Evolutionary conservation across 2,329 filamentous ascomycete species (phyloP).

Genomic region (Neonectria coccinea): DNA sequence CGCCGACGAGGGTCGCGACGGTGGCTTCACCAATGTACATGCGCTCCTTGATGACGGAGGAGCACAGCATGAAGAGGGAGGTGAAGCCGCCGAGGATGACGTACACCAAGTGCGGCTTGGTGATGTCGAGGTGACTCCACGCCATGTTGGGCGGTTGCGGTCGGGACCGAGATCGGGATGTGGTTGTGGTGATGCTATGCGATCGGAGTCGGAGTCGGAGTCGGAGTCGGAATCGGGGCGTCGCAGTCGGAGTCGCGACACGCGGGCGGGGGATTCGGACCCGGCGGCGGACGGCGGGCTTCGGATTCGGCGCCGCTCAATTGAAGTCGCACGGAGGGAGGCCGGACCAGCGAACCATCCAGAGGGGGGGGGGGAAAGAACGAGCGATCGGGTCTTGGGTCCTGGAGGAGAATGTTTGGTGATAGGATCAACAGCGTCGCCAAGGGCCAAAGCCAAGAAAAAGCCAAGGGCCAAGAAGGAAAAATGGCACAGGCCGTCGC

Average conservation of each 20-base stretch:
- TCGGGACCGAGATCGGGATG: slow-evolving; percentile 7
- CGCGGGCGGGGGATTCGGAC: slow-evolving; percentile 14
- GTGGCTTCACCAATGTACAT: slow-evolving; percentile 99
- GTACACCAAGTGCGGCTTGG: slow-evolving; percentile 96
- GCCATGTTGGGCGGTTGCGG: slow-evolving; percentile 65
- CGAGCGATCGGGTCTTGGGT: not conserved
- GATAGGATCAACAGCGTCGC: not conserved
- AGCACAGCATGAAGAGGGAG: slow-evolving; percentile 97
- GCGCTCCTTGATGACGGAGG: slow-evolving; percentile 97
- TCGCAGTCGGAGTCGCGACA: slow-evolving; percentile 6
- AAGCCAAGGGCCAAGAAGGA: slow-evolving; percentile 8
- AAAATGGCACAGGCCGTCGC: slow-evolving; percentile 43
- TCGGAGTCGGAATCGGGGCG: slow-evolving; percentile 9
- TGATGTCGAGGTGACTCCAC: slow-evolving; percentile 86
- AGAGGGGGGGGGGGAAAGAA: slow-evolving; percentile 10
- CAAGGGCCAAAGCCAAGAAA: slow-evolving; percentile 28
- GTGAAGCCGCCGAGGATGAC: slow-evolving; percentile 98
- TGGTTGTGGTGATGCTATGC: not conserved
- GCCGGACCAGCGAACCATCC: slow-evolving; percentile 25
- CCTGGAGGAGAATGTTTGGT: slow-evolving; percentile 4
- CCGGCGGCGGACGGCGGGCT: slow-evolving; percentile 13
- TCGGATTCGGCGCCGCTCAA: slow-evolving; percentile 22
- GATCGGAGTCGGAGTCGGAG: slow-evolving; percentile 6
- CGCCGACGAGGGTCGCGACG: slow-evolving; percentile 86
- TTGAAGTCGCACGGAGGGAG: slow-evolving; percentile 28